phyloP scores from a whole-genome alignment of 108 stramenopile species.

The Cyclotella atomus region DNA sequence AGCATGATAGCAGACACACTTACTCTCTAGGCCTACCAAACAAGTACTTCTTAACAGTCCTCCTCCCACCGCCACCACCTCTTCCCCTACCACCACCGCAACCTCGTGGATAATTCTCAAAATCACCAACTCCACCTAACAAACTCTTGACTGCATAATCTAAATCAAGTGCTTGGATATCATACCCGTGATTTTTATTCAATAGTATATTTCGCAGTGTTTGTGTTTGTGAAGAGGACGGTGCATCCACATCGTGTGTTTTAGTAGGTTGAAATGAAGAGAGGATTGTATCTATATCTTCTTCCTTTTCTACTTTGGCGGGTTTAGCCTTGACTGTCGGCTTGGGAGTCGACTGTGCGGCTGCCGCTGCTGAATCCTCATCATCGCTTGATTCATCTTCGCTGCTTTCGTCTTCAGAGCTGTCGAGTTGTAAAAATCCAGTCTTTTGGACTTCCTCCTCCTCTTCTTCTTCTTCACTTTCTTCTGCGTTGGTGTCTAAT shows the following conservation, averaged over 20 bases:
- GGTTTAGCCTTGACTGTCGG: slow-evolving; percentile 14
- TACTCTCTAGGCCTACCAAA: slow-evolving; percentile 70
- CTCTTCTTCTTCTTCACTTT: slow-evolving; percentile 30
- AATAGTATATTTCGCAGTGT: slow-evolving; percentile 22
- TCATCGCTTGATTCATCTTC: slow-evolving; percentile 20
- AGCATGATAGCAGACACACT: too few species aligned
- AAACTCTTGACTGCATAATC: slow-evolving; percentile 65
- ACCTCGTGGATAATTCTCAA: background rate
- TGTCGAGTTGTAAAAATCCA: slow-evolving; percentile 68
- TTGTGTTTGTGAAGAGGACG: background rate
- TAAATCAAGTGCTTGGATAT: slow-evolving; percentile 65
- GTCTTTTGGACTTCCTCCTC: background rate
- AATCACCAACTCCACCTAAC: slow-evolving; percentile 24
- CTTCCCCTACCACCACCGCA: too few species aligned
- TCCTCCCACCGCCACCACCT: slow-evolving; percentile 9
- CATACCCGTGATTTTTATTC: slow-evolving; percentile 25
- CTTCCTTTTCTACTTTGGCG: slow-evolving; percentile 12
- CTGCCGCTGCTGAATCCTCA: slow-evolving; percentile 16
- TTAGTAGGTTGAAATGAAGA: slow-evolving; percentile 9
- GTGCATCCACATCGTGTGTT: background rate
- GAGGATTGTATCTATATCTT: slow-evolving; percentile 55
- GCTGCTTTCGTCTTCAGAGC: slow-evolving; percentile 2
- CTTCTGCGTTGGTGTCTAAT: slow-evolving; percentile 7
- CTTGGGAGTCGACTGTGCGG: slow-evolving; percentile 33
- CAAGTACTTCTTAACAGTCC: slow-evolving; percentile 42